Conservation (phyloP, 768 basidiomycete species). For the Rhizopogon sp. region DNA sequence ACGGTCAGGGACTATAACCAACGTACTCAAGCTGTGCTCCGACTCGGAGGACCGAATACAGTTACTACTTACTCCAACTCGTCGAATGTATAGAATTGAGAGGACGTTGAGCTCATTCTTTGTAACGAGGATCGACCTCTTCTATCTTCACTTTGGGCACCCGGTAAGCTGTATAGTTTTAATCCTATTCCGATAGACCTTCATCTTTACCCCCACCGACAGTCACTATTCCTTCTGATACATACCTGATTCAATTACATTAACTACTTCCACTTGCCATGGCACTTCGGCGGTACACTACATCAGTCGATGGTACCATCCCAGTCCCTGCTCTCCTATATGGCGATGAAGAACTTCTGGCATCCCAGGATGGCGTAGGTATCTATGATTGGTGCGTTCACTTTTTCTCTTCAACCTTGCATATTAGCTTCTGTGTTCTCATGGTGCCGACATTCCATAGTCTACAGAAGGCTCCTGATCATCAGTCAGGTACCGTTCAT, state of each 20-base stretch:
- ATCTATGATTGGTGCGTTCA: slow-evolving; percentile 84
- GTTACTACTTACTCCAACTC: not conserved
- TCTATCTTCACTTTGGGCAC: not conserved
- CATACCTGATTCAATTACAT: not conserved
- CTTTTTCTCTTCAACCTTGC: slow-evolving; percentile 2
- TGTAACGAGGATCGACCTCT: not conserved
- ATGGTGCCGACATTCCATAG: slow-evolving; percentile 37
- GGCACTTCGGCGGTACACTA: slow-evolving; percentile 53
- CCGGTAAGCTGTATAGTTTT: not conserved
- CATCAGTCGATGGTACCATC: slow-evolving; percentile 66
- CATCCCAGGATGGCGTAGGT: slow-evolving; percentile 75
- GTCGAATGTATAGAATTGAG: not conserved
- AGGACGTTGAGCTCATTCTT: not conserved
- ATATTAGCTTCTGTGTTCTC: slow-evolving; percentile 9
- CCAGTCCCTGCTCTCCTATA: slow-evolving; percentile 75
- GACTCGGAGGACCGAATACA: no score
- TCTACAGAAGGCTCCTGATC: slow-evolving; percentile 72
- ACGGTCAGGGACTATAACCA: not conserved
- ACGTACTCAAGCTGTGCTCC: not conserved
- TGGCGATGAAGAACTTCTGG: slow-evolving; percentile 71
- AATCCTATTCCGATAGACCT: not conserved
- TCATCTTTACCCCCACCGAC: not conserved
- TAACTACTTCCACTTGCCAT: slow-evolving; percentile 23
- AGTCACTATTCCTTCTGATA: not conserved
- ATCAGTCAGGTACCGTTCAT: slow-evolving; percentile 70